These are phyloP conservation scores for Amanita jacksonii DNA, from an alignment of 768 basidiomycete genomes.

Conservation along the genomic window DNA sequence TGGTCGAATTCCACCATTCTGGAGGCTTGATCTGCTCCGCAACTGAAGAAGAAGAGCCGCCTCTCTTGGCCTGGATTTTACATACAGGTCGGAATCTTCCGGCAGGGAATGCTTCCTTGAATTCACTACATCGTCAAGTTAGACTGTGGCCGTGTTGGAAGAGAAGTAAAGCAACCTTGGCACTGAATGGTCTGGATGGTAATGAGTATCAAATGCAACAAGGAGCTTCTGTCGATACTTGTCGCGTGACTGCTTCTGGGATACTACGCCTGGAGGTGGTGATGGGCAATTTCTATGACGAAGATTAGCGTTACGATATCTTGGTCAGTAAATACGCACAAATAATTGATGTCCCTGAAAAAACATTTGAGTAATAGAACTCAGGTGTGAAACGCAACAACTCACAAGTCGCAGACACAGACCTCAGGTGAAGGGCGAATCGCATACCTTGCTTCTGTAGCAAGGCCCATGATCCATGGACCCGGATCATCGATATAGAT, in stretches of 20 bases:
- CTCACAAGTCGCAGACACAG: slow-evolving; percentile 80
- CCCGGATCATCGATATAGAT: slow-evolving; percentile 95
- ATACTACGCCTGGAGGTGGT: slow-evolving; percentile 68
- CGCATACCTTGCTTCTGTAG: slow-evolving; percentile 77
- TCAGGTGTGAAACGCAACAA: slow-evolving; percentile 11
- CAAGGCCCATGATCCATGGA: slow-evolving; percentile 90
- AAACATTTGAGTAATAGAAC: slow-evolving; percentile 4
- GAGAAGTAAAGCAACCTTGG: slow-evolving; percentile 39
- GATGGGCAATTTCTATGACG: slow-evolving; percentile 61
- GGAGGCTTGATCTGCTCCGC: slow-evolving; percentile 88
- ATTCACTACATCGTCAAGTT: slow-evolving; percentile 49
- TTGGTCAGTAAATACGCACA: slow-evolving; percentile 43
- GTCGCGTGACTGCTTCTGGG: slow-evolving; percentile 71
- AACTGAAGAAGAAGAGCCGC: slow-evolving; percentile 69
- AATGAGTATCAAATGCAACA: slow-evolving; percentile 74
- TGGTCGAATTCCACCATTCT: slow-evolving; percentile 90
- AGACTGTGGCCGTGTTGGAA: slow-evolving; percentile 4
- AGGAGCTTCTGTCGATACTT: slow-evolving; percentile 67
- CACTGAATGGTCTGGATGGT: slow-evolving; percentile 82
- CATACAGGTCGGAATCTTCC: slow-evolving; percentile 87
- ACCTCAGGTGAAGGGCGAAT: slow-evolving; percentile 71
- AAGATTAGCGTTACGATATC: slow-evolving; percentile 11
- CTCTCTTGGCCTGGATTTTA: slow-evolving; percentile 80
- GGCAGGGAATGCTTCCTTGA: slow-evolving; percentile 92
- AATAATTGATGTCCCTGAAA: slow-evolving; percentile 66